Evolutionary conservation across 306 rosid genomes (phyloP), one percentile per base, ranked within the genome.

Genomic region (Malus orientalis): DNA sequence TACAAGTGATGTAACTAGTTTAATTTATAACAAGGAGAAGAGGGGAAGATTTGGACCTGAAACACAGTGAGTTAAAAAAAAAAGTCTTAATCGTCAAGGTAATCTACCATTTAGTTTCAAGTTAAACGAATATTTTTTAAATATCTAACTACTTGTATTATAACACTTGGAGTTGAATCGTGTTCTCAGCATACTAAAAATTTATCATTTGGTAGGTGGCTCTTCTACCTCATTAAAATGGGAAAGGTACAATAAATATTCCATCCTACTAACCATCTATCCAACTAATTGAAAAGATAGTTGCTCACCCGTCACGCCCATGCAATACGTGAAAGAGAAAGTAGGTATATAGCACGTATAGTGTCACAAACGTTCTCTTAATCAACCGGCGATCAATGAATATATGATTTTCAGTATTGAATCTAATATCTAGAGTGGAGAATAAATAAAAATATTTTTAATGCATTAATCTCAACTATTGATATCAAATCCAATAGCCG

Each of bases 131-230:
- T 38, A 7, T 38, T 38, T 38, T 38, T 38, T 2, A 38, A 7
- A 1, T 7, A 38, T 7, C 0, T 38, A 38, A 38, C 10, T 0
- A 36, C 0, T 6, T 38, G 2, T 38, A 38, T 36, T 38, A 38
- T 38, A 38, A 38, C 10, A 38, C 10, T 38, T 38, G 42, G 0
- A 0, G 2, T 1, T 1, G 42, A 38, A 0, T 0, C 0, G 10
- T 38, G 2, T 38, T 1, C 2, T 0, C 2, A 38, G 10, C 2
- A 38, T 38, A 38, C 0, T 38, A 38, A 38, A 38, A 7, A 38
- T 38, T 38, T 38, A 38, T 38, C 2, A 38, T 32, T 60, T 9
- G 70, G 22, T 33, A 30, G 27, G 70, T 65, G 15, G 15, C 70
- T 9, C 5, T 33, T 33, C 55, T 51, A 51, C 55, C 55, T 51